These are phyloP conservation scores for Scenedesmus sp. DNA, from an alignment of 163 green algal genomes.

Conservation along the genomic window DNA sequence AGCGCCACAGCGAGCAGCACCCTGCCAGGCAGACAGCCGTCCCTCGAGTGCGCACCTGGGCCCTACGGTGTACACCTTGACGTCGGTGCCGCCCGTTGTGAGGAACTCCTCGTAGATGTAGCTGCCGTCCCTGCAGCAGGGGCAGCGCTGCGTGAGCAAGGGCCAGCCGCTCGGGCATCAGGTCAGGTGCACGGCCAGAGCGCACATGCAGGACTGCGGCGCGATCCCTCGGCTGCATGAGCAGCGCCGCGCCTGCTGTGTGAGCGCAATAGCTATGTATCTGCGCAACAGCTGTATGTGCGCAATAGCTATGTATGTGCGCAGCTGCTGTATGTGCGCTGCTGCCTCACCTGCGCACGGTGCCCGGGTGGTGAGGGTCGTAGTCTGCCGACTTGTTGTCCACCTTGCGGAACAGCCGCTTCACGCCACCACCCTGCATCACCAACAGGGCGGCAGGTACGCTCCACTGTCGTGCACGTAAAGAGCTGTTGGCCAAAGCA, in stretches of 20 bases:
- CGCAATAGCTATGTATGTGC: no score
- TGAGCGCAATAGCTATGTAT: not conserved
- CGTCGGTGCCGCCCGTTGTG: constrained; percentile 94
- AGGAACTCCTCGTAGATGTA: constrained; percentile 99
- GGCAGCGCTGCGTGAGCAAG: no score
- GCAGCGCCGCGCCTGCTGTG: no score
- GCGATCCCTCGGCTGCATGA: not conserved
- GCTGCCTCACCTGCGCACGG: constrained; percentile 77
- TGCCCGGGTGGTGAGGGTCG: constrained; percentile 84
- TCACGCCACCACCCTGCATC: constrained; percentile 92
- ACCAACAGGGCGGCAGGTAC: not conserved
- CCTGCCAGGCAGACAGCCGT: not conserved
- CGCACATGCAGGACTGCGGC: not conserved
- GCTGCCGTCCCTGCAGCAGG: constrained; percentile 74
- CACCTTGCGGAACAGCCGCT: constrained; percentile 97
- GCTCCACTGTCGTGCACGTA: no score
- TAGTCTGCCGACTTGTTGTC: constrained; percentile 89
- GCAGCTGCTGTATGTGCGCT: no score
- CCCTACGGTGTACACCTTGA: constrained; percentile 88
- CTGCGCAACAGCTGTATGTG: no score
- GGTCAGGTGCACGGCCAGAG: not conserved
- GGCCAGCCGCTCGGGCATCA: not conserved
- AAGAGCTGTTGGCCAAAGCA: no score
- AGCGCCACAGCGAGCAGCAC: no score
- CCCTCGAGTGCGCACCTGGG: constrained; percentile 7